phyloP scores from a whole-genome alignment of 2,329 filamentous ascomycete genomes.

The Meredithiella fracta region DNA sequence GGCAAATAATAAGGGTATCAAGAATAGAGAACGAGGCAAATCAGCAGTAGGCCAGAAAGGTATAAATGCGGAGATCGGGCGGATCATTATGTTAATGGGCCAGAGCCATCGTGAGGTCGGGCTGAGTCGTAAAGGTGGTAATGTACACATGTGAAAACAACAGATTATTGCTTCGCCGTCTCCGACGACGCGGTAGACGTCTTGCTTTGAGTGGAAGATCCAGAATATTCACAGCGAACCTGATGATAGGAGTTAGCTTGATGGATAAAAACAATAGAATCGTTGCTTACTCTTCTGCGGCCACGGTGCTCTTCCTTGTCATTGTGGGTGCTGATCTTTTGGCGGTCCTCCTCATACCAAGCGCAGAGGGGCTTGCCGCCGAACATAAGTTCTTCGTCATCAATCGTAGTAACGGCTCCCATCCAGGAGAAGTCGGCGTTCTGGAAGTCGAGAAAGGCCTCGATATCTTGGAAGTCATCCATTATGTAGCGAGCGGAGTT shows the following conservation, averaged over 20 bases:
- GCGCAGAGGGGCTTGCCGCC: slow-evolving; percentile 41
- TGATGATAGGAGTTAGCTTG: not conserved
- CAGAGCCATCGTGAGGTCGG: not conserved
- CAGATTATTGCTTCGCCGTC: not conserved
- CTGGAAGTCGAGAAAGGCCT: slow-evolving; percentile 10
- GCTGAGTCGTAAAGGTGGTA: not conserved
- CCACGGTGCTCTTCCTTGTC: slow-evolving; percentile 26
- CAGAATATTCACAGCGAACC: slow-evolving; percentile 11
- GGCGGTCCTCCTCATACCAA: slow-evolving; percentile 43
- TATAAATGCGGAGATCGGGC: not conserved
- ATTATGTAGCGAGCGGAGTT: slow-evolving; percentile 2
- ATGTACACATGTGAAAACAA: not conserved
- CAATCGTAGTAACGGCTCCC: slow-evolving; percentile 39
- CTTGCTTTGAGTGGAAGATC: slow-evolving; percentile 2
- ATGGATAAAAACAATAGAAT: not conserved
- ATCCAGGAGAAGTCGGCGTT: slow-evolving; percentile 21
- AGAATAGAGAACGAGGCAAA: not conserved
- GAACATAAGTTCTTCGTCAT: slow-evolving; percentile 45
- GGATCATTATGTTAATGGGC: not conserved
- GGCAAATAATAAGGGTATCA: slow-evolving; percentile 3
- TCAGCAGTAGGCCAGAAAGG: not conserved
- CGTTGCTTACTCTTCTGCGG: slow-evolving; percentile 22
- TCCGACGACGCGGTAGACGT: not conserved
- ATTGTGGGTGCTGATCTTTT: slow-evolving; percentile 24
- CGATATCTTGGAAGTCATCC: slow-evolving; percentile 1